Evolutionary conservation across 2,329 filamentous ascomycete genomes (phyloP).

Genomic region (Aspergillus ochraceus): DNA sequence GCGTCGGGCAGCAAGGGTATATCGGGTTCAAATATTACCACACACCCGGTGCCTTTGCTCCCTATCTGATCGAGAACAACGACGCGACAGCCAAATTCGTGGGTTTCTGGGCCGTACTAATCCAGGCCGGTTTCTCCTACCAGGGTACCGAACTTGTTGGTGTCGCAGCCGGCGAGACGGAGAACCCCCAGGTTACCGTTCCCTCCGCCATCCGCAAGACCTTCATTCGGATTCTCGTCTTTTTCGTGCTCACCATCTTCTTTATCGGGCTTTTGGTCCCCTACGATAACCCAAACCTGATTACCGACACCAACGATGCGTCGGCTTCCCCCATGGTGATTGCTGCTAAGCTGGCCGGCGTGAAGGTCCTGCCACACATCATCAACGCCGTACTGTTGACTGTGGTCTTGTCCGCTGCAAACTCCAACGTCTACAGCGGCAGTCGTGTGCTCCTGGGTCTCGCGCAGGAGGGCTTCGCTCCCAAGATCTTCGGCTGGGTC

Average conservation of each 20-base stretch:
- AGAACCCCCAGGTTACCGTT: slow-evolving; percentile 68
- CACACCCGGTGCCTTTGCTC: slow-evolving; percentile 67
- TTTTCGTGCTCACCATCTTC: slow-evolving; percentile 51
- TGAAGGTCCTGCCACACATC: slow-evolving; percentile 34
- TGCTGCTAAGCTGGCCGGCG: slow-evolving; percentile 35
- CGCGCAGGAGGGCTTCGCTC: slow-evolving; percentile 46
- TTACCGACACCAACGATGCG: slow-evolving; percentile 26
- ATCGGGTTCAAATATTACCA: slow-evolving; percentile 73
- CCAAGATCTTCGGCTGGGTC: slow-evolving; percentile 40
- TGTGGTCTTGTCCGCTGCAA: slow-evolving; percentile 40
- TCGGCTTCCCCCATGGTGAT: slow-evolving; percentile 42
- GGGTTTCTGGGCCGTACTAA: slow-evolving; percentile 55
- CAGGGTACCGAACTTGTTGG: slow-evolving; percentile 71
- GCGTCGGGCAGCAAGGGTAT: slow-evolving; percentile 66
- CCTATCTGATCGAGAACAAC: slow-evolving; percentile 60
- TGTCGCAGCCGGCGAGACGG: slow-evolving; percentile 72
- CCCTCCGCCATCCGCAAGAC: slow-evolving; percentile 70
- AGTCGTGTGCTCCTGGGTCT: slow-evolving; percentile 69
- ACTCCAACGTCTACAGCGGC: slow-evolving; percentile 44
- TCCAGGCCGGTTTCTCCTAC: slow-evolving; percentile 40
- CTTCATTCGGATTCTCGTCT: slow-evolving; percentile 69
- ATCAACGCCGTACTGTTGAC: slow-evolving; percentile 42
- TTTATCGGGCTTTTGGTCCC: slow-evolving; percentile 71
- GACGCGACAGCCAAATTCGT: slow-evolving; percentile 62
- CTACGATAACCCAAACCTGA: slow-evolving; percentile 57